Conservation (phyloP, 2,329 filamentous ascomycete species). For the Botryotinia narcissicola region DNA sequence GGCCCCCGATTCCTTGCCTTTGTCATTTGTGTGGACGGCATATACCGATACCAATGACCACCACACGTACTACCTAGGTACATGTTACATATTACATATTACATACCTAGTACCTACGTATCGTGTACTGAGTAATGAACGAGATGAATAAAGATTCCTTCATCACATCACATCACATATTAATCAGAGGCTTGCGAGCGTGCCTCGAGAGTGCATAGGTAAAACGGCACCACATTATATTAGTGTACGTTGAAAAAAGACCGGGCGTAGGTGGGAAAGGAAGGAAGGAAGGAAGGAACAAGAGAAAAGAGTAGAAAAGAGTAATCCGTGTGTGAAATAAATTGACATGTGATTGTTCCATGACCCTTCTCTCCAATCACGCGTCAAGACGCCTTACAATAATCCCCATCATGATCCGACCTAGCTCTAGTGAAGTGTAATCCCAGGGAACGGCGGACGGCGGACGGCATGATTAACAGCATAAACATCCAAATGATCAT, state of each 20-base stretch:
- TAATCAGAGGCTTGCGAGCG: not conserved
- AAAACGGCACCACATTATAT: not conserved
- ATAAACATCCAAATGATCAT: not conserved
- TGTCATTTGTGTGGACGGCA: not conserved
- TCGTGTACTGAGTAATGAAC: not conserved
- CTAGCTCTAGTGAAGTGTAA: not conserved
- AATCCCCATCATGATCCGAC: not conserved
- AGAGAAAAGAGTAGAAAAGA: not conserved
- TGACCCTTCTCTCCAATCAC: not conserved
- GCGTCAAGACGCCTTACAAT: not conserved
- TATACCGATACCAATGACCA: not conserved
- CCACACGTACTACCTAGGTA: not conserved
- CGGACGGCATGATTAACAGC: too few species aligned
- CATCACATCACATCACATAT: not conserved
- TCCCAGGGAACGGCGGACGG: not conserved
- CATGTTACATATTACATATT: not conserved
- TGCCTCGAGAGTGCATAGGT: not conserved
- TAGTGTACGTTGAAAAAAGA: not conserved
- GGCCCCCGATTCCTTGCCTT: not conserved
- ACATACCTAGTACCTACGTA: not conserved
- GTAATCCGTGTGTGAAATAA: not conserved
- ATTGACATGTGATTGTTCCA: slow-evolving; percentile 13
- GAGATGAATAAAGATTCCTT: not conserved
- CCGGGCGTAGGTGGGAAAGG: not conserved
- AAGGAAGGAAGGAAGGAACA: not conserved